These are phyloP conservation scores for Tuber microsphaerosporum DNA, from an alignment of 495 filamentous ascomycete species.

Conservation along the genomic window DNA sequence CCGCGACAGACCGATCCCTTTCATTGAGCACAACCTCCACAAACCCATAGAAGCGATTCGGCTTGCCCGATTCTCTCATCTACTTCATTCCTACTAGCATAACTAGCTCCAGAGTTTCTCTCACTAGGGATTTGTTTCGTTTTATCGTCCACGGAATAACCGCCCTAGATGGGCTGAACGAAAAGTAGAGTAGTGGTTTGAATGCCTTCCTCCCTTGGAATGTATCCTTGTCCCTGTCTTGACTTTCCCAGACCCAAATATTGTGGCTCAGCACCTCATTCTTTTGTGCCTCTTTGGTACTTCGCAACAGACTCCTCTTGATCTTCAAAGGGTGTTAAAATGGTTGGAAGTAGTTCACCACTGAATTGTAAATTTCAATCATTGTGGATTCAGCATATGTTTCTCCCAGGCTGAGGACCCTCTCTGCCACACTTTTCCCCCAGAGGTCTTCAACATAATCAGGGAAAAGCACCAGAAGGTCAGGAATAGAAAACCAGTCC, in stretches of 20 bases:
- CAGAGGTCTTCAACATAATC: no score
- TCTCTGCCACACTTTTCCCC: no score
- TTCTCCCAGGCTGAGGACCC: no score
- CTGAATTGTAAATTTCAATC: no score
- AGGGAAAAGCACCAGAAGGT: no score
- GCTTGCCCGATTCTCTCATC: constrained; percentile 1
- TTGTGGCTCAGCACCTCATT: no score
- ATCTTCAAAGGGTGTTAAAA: no score
- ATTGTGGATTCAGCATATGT: no score
- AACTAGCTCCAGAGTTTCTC: neutral
- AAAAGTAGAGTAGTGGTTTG: constrained; percentile 3
- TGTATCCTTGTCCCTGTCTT: neutral
- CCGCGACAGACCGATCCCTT: neutral
- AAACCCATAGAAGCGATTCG: constrained; percentile 1
- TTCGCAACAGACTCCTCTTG: no score
- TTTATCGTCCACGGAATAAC: neutral
- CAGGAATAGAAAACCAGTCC: no score
- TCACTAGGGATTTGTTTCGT: neutral
- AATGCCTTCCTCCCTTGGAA: constrained; percentile 7
- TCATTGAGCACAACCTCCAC: constrained; percentile 1
- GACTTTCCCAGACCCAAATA: neutral
- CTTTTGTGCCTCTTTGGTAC: no score
- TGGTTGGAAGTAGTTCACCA: no score
- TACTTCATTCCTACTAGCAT: constrained; percentile 6
- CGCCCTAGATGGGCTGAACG: neutral